These are phyloP conservation scores for Casaregolazyma lundiana DNA, from an alignment of 1,139 yeast species.

Conservation along the genomic window DNA sequence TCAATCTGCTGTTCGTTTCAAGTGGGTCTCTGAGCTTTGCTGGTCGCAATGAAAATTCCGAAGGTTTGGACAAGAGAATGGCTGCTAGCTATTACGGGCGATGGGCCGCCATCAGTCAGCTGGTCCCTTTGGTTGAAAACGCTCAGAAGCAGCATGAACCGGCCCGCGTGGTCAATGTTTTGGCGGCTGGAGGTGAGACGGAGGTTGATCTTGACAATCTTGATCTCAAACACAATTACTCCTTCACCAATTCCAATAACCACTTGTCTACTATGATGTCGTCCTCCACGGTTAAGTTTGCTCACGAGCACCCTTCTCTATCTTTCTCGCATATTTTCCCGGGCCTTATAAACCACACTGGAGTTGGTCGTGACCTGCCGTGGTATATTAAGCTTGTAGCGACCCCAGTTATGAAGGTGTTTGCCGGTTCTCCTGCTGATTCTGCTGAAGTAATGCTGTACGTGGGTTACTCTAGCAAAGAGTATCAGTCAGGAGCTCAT, in stretches of 20 bases:
- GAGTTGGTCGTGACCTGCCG: constrained; percentile 23
- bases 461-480: constrained; percentile 19
- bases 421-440: constrained; percentile 17
- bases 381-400: constrained; percentile 21
- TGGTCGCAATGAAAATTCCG: constrained; percentile 25
- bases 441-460: constrained; percentile 26
- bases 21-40: constrained; percentile 23
- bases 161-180: constrained; percentile 29
- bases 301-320: constrained; percentile 25
- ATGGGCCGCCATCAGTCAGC: constrained; percentile 24
- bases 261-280: constrained; percentile 24
- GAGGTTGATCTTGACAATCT: constrained; percentile 24
- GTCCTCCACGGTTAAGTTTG: constrained; percentile 23
- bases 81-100: constrained; percentile 30
- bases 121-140: constrained; percentile 25
- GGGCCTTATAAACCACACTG: constrained; percentile 29
- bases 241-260: constrained; percentile 12
- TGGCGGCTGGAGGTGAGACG: constrained; percentile 26
- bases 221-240: constrained; percentile 20
- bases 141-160: constrained; percentile 26
- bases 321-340: constrained; percentile 29
- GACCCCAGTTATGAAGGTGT: not conserved
- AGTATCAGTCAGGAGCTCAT: constrained; percentile 23
- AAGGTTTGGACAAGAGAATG: constrained; percentile 29
- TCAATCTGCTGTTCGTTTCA: constrained; percentile 27